These are phyloP conservation scores for Coccomyxa sp. DNA, from an alignment of 139 green algal genomes.

Conservation along the genomic window DNA sequence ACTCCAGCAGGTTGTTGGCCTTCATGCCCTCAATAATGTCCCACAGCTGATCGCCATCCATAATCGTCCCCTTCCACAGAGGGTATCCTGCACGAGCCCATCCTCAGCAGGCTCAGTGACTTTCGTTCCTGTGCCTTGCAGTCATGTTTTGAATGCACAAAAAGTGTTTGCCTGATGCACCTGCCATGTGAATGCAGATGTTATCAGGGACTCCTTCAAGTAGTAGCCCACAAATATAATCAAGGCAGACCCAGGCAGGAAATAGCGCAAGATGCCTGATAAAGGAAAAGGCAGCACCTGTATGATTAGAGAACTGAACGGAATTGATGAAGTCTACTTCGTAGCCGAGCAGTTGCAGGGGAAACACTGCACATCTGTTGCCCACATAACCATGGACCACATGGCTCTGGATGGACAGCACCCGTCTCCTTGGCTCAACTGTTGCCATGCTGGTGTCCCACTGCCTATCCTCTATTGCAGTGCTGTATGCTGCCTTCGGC, in stretches of 20 bases:
- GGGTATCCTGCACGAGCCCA: conserved; percentile 47
- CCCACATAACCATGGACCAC: conserved; percentile 91
- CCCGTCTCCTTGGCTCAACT: conserved; percentile 24
- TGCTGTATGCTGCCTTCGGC: too few relatives aligned
- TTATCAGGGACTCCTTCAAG: too few relatives aligned
- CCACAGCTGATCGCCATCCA: conserved; percentile 67
- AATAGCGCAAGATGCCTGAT: too few relatives aligned
- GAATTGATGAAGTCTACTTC: conserved; percentile 43
- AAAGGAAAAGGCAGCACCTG: conserved; percentile 9
- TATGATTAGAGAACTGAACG: conserved; percentile 75
- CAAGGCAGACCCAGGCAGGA: too few relatives aligned
- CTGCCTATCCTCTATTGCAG: too few relatives aligned
- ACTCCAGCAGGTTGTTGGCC: conserved; percentile 71
- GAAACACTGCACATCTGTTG: conserved; percentile 85
- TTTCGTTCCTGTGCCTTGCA: too few relatives aligned
- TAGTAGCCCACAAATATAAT: too few relatives aligned
- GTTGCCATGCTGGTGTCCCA: too few relatives aligned
- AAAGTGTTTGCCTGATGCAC: too few relatives aligned
- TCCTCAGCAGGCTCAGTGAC: too few relatives aligned
- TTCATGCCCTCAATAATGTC: conserved; percentile 74
- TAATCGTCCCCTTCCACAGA: conserved; percentile 52
- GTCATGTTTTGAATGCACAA: too few relatives aligned
- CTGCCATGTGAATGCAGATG: too few relatives aligned
- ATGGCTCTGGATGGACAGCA: conserved; percentile 81
- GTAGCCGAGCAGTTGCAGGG: conserved; percentile 87